Evolutionary conservation across 2,329 filamentous ascomycete genomes (phyloP).

Genomic region (Penicillium decumbens): DNA sequence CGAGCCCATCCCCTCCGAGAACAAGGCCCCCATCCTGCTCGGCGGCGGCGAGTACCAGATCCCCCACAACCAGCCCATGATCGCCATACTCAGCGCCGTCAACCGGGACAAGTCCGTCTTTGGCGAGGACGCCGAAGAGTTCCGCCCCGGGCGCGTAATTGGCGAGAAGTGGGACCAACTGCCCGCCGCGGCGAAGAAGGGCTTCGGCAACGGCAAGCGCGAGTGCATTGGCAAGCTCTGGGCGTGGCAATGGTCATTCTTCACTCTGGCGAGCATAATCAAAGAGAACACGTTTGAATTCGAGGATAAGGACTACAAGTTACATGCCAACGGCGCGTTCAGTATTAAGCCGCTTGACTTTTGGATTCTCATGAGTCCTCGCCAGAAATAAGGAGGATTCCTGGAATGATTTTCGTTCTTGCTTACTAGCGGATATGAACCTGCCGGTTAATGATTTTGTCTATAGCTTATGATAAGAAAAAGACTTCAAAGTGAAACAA

Average conservation of each 20-base stretch:
- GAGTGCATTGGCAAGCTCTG: slow-evolving; percentile 67
- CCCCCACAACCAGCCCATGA: slow-evolving; percentile 48
- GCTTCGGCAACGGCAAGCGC: slow-evolving; percentile 66
- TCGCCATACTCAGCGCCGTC: slow-evolving; percentile 49
- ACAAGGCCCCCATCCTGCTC: slow-evolving; percentile 43
- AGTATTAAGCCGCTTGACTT: slow-evolving; percentile 50
- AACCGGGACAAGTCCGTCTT: slow-evolving; percentile 61
- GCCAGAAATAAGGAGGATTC: slow-evolving; percentile 6
- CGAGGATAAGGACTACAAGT: slow-evolving; percentile 49
- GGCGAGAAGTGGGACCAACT: slow-evolving; percentile 63
- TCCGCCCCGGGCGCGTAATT: slow-evolving; percentile 66
- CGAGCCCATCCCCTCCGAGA: slow-evolving; percentile 46
- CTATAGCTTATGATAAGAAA: slow-evolving; percentile 1
- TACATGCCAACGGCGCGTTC: slow-evolving; percentile 48
- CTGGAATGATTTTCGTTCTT: neutral
- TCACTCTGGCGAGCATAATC: slow-evolving; percentile 58
- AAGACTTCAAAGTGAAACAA: neutral
- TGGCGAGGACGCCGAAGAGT: slow-evolving; percentile 56
- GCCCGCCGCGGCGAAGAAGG: slow-evolving; percentile 59
- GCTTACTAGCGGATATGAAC: slow-evolving; percentile 3
- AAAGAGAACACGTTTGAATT: slow-evolving; percentile 64
- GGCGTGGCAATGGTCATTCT: slow-evolving; percentile 65
- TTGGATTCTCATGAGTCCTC: slow-evolving; percentile 15
- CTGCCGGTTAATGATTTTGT: slow-evolving; percentile 4
- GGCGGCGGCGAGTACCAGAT: slow-evolving; percentile 60